A percentile compares a stretch with the other conserved stretches of the same genome.
Evolutionary conservation across 2,329 filamentous ascomycete species (phyloP).

Genomic region (Cytospora paraplurivora): DNA sequence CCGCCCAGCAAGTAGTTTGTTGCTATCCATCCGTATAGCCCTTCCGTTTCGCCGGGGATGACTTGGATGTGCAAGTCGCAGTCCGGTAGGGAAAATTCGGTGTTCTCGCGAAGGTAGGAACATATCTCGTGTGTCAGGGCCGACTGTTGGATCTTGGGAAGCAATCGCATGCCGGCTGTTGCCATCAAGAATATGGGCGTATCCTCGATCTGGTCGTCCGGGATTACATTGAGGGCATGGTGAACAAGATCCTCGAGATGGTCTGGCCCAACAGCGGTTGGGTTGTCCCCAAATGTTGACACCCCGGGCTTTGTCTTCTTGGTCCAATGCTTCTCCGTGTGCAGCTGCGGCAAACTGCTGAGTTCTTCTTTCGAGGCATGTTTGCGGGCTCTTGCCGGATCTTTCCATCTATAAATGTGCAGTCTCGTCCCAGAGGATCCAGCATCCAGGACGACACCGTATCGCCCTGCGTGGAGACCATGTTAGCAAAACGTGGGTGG

Average conservation of each 20-base stretch:
- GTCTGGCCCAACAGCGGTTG: constrained; percentile 75
- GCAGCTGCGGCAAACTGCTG: constrained; percentile 73
- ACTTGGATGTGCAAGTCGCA: constrained; percentile 89
- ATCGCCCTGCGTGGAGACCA: constrained; percentile 55
- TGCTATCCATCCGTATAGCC: constrained; percentile 95
- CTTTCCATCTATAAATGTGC: constrained; percentile 93
- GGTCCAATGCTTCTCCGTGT: constrained; percentile 83
- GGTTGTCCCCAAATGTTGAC: constrained; percentile 82
- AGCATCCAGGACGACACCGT: constrained; percentile 95
- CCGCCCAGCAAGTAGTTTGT: constrained; percentile 93
- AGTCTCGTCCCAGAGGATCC: constrained; percentile 95
- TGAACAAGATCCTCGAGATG: constrained; percentile 79
- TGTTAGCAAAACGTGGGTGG: constrained; percentile 8
- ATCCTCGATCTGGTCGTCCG: constrained; percentile 71
- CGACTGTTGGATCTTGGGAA: constrained; percentile 72
- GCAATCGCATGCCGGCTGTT: constrained; percentile 89
- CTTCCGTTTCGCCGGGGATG: constrained; percentile 93
- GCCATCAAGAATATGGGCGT: constrained; percentile 95
- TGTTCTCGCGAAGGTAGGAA: constrained; percentile 74
- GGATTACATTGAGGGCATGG: constrained; percentile 79
- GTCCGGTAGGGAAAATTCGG: constrained; percentile 84
- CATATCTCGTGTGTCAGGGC: constrained; percentile 78
- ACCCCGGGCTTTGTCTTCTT: constrained; percentile 94
- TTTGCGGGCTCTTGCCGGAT: constrained; percentile 67
- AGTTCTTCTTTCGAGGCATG: constrained; percentile 62